Conservation (phyloP, 495 filamentous ascomycete species). For the Bacidia gigantensis region DNA sequence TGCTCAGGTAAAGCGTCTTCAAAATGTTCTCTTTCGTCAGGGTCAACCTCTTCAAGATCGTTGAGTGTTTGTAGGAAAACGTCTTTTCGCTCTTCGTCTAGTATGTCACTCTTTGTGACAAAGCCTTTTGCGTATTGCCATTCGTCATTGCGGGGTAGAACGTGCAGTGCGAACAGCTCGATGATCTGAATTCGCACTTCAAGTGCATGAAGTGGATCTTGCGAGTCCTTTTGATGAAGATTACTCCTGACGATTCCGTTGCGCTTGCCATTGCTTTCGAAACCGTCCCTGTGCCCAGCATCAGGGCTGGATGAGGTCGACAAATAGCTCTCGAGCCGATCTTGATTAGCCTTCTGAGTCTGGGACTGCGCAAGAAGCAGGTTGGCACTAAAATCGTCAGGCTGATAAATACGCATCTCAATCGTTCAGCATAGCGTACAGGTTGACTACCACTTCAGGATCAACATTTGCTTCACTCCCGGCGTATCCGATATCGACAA, state of each 20-base stretch:
- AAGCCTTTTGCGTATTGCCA: slow-evolving; percentile 93
- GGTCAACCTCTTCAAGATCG: slow-evolving; percentile 47
- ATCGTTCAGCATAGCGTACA: slow-evolving; percentile 38
- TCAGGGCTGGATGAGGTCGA: slow-evolving; percentile 57
- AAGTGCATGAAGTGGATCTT: slow-evolving; percentile 63
- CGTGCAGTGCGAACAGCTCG: slow-evolving; percentile 86
- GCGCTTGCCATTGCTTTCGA: background rate
- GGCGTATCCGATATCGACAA: slow-evolving; percentile 71
- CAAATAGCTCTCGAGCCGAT: slow-evolving; percentile 79
- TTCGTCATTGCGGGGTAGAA: slow-evolving; percentile 77
- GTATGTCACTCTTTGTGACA: slow-evolving; percentile 64
- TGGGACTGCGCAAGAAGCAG: slow-evolving; percentile 77
- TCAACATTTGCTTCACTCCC: slow-evolving; percentile 83
- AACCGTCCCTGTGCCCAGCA: slow-evolving; percentile 15
- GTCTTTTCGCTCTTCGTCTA: slow-evolving; percentile 87
- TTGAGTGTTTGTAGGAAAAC: slow-evolving; percentile 61
- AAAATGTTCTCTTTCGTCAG: slow-evolving; percentile 37
- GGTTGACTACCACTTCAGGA: slow-evolving; percentile 82
- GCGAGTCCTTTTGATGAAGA: slow-evolving; percentile 28
- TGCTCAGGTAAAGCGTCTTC: slow-evolving; percentile 48
- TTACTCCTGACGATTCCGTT: slow-evolving; percentile 8
- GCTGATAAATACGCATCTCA: background rate
- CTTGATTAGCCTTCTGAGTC: slow-evolving; percentile 67
- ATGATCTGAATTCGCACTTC: slow-evolving; percentile 71
- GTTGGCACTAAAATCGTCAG: slow-evolving; percentile 51